Conservation (phyloP, 2,329 filamentous ascomycete species). For the Exophiala phaeomuriformis region DNA sequence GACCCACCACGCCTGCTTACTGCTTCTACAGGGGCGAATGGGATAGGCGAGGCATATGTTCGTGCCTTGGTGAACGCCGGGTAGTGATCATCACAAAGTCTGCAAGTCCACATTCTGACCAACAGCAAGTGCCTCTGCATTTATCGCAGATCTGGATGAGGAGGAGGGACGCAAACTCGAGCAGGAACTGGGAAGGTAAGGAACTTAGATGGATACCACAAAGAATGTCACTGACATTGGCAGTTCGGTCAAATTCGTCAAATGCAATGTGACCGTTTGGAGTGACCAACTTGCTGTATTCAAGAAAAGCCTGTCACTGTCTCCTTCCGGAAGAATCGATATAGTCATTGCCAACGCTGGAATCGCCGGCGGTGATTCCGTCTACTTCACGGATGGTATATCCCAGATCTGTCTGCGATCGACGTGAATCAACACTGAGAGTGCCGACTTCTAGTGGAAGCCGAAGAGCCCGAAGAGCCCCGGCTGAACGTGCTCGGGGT, state of each 20-base stretch:
- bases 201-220: not conserved
- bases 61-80: constrained; percentile 28
- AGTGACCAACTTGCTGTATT: constrained; percentile 58
- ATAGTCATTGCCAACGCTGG: constrained; percentile 62
- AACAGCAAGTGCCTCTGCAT: constrained; percentile 19
- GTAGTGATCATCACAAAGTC: constrained; percentile 2
- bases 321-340: constrained; percentile 52
- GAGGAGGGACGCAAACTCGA: constrained; percentile 35
- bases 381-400: constrained; percentile 27
- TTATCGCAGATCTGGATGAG: constrained; percentile 33
- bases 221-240: not conserved
- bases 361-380: constrained; percentile 40
- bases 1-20: not conserved
- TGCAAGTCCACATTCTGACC: constrained; percentile 1
- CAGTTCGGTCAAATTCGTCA: constrained; percentile 30
- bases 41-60: constrained; percentile 32
- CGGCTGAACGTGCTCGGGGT: constrained; percentile 32
- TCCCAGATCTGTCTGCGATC: constrained; percentile 12
- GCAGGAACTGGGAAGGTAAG: constrained; percentile 15
- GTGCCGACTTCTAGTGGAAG: constrained; percentile 29
- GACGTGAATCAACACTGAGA: constrained; percentile 24
- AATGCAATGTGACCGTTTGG: constrained; percentile 57
- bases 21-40: constrained; percentile 28
- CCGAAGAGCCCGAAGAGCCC: constrained; percentile 28
- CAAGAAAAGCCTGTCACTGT: constrained; percentile 49